These are phyloP conservation scores for Wickerhamiella alocasiicola DNA, from an alignment of 805 yeast species.

Conservation along the genomic window DNA sequence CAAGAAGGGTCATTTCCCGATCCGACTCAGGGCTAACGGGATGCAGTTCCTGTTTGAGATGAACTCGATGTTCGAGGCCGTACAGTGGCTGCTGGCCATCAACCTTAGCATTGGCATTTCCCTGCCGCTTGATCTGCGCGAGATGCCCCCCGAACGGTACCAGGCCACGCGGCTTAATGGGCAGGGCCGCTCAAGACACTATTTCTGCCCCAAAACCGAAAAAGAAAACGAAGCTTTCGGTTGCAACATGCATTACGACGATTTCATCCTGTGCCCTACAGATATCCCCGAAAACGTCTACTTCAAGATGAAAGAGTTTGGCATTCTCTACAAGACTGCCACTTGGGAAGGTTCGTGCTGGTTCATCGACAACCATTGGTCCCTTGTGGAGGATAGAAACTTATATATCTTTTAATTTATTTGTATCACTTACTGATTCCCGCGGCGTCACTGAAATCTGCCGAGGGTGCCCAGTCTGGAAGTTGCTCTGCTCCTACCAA, in stretches of 20 bases:
- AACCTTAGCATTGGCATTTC: constrained; percentile 69
- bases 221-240: neutral
- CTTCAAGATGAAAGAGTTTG: constrained; percentile 7
- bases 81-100: constrained; percentile 66
- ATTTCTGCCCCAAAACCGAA: neutral
- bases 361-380: constrained; percentile 5
- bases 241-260: neutral
- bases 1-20: constrained; percentile 35
- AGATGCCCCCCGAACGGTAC: constrained; percentile 2
- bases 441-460: constrained; percentile 10
- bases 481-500: constrained; percentile 8
- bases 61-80: constrained; percentile 47
- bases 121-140: constrained; percentile 56
- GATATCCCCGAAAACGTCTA: constrained; percentile 6
- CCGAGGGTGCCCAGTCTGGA: constrained; percentile 13
- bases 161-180: constrained; percentile 1
- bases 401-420: constrained; percentile 6
- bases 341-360: constrained; percentile 6
- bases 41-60: constrained; percentile 70
- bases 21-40: constrained; percentile 63
- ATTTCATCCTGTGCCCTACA: neutral
- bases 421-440: constrained; percentile 12
- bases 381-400: constrained; percentile 4
- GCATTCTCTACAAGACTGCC: neutral
- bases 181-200: neutral